phyloP scores from a whole-genome alignment of 139 green algal species.

The Chlorella vulgaris region DNA sequence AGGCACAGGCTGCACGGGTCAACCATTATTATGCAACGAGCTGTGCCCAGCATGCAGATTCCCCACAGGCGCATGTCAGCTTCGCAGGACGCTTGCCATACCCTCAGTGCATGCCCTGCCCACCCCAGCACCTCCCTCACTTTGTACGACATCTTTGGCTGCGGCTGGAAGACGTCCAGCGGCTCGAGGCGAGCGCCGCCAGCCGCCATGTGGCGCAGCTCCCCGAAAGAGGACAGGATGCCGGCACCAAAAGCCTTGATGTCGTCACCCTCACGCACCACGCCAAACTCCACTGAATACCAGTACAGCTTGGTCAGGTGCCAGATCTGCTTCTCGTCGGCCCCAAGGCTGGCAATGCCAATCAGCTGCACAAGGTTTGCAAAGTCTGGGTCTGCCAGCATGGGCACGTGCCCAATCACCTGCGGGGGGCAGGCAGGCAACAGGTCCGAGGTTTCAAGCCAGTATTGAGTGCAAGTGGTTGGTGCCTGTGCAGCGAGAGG shows the following conservation, averaged over 20 bases:
- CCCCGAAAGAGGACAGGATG: slow-evolving; percentile 84
- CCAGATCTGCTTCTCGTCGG: slow-evolving; percentile 88
- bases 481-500: no score
- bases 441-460: not conserved
- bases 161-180: slow-evolving; percentile 75
- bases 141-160: slow-evolving; percentile 92
- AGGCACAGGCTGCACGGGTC: no score
- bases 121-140: slow-evolving; percentile 19
- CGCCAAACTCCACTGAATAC: slow-evolving; percentile 95
- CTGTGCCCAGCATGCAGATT: not conserved
- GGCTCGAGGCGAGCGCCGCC: slow-evolving; percentile 57
- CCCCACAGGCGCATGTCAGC: no score
- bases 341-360: slow-evolving; percentile 80
- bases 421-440: not conserved
- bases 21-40: not conserved
- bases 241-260: slow-evolving; percentile 84
- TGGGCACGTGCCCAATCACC: slow-evolving; percentile 79
- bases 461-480: no score
- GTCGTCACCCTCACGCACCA: slow-evolving; percentile 72
- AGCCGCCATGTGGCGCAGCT: slow-evolving; percentile 84
- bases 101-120: not conserved
- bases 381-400: slow-evolving; percentile 85
- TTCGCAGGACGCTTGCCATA: not conserved
- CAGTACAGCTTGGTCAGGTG: slow-evolving; percentile 74
- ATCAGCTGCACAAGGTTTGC: slow-evolving; percentile 82